Evolutionary conservation across 2,329 filamentous ascomycete genomes (phyloP).

Genomic region (Sporothrix dimorphospora): DNA sequence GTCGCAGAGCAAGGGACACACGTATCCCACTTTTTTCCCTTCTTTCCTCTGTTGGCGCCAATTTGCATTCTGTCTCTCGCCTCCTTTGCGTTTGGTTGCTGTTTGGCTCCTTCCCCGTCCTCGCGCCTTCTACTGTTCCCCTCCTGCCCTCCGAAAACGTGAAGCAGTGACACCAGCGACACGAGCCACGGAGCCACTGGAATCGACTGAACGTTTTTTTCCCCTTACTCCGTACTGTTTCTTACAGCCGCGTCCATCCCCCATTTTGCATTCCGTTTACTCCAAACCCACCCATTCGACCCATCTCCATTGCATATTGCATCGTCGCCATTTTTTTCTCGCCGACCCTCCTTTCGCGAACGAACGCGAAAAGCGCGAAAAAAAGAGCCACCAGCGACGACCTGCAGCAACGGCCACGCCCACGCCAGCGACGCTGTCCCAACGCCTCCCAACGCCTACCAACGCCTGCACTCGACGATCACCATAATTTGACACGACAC

Average conservation of each 20-base stretch:
- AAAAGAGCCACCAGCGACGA: constrained; percentile 1
- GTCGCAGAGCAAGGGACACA: not conserved
- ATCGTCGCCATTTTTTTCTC: constrained; percentile 18
- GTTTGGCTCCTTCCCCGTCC: constrained; percentile 1
- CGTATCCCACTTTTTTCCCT: constrained; percentile 10
- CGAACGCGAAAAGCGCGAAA: constrained; percentile 27
- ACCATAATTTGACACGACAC: not conserved
- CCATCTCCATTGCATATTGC: constrained; percentile 17
- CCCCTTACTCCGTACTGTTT: not conserved
- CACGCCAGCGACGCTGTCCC: not conserved
- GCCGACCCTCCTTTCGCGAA: constrained; percentile 16
- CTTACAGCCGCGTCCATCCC: not conserved
- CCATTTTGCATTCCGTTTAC: not conserved
- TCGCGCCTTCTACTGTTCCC: not conserved
- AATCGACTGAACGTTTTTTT: not conserved
- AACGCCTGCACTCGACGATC: not conserved
- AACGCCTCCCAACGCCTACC: not conserved
- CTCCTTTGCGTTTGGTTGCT: constrained; percentile 8
- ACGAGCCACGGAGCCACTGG: constrained; percentile 11
- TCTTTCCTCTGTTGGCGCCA: not conserved
- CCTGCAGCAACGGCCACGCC: not conserved
- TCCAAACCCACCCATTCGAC: constrained; percentile 19
- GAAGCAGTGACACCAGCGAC: constrained; percentile 9
- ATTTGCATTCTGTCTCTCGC: not conserved
- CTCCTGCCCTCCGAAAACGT: constrained; percentile 8